Base-by-base conservation (phyloP, 139 green algal genomes). In the Chlamydomonas sp. region DNA sequence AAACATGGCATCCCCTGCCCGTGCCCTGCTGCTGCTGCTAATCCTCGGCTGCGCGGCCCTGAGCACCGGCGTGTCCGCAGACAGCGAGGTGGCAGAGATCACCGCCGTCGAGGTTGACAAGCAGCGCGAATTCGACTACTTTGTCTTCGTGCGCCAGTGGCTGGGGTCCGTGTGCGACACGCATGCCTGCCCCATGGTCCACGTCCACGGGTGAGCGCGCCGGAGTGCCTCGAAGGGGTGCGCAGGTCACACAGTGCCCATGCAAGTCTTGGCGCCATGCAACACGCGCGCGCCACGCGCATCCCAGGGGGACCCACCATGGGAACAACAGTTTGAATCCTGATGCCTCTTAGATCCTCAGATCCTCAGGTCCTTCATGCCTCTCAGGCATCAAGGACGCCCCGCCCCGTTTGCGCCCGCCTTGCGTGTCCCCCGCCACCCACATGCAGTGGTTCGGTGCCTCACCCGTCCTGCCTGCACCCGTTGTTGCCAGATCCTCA, bases 91-190 rank as follows among this genome's bases (percentile, higher is more conserved):
- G 43, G 16, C 13, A 54, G 43, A 54, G 43, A 20, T 26, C 20
- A 54, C 43, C 20, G 43, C 43, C 43, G 43, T 54, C 20, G 43
- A 13, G 43, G 43, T 26, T 26, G 13, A 13, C 20, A 20, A 54
- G 16, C 43, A 54, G 20, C 43, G 43, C 43, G 43, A 54, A 54
- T 54, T 54, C 43, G 43, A 54, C 43, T 54, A 54, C 43, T 54
- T 54, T 20, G 20, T 54, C 16, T 54, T 54, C 20, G 43, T 54
- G 43, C 13, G 43, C 16, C 20, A 54, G 16, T 13, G 13, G 43
- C 16, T 20, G 20, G 43, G 13, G 13, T 54, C 43, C 43, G 16
- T 20, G 13, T 20, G 13, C 43, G 16, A 13, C 43, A 13, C 20
- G 16, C 43, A 26, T 20, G 16, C 13, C 43, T 20, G 16, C 43